Percentiles rank a stretch among this genome's conserved stretches.
These are phyloP conservation scores for Globisporangium cylindrosporum DNA, from an alignment of 352 stramenopile genomes.

Conservation along the genomic window DNA sequence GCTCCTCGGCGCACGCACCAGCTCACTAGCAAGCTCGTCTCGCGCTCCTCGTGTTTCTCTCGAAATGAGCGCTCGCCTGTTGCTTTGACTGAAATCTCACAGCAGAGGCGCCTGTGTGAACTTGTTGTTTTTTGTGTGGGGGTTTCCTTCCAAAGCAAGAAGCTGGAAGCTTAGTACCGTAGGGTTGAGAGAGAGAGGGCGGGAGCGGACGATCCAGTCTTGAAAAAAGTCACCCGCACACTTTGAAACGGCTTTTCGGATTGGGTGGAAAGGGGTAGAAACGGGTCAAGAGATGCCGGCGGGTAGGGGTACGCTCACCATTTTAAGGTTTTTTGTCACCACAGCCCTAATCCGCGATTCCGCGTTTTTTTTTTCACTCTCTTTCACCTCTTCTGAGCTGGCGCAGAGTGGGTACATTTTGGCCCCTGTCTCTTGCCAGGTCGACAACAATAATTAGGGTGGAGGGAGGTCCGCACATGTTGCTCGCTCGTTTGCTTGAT, in stretches of 20 bases:
- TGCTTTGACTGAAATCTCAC: neutral
- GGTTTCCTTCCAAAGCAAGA: neutral
- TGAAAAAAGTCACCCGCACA: neutral
- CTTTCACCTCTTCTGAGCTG: no score
- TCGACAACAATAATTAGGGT: neutral
- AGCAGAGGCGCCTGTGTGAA: no score
- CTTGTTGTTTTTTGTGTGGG: neutral
- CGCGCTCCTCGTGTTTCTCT: conserved; percentile 9
- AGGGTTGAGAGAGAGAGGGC: neutral
- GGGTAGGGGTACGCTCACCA: neutral
- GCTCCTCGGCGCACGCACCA: neutral
- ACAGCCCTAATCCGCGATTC: no score
- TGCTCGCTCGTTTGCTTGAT: neutral
- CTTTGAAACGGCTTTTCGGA: neutral
- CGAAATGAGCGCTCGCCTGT: conserved; percentile 8
- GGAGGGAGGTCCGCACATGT: neutral
- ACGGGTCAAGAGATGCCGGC: neutral
- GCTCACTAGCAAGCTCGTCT: neutral
- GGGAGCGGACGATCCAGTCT: neutral
- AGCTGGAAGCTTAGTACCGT: no score
- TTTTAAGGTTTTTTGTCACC: neutral
- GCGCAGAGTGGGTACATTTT: conserved; percentile 9
- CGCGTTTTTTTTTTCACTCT: neutral
- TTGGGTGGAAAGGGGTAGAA: neutral
- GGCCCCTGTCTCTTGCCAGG: neutral